Base-by-base conservation (phyloP, 371 early-diverging fungal species). In the Ordospora colligata region DNA sequence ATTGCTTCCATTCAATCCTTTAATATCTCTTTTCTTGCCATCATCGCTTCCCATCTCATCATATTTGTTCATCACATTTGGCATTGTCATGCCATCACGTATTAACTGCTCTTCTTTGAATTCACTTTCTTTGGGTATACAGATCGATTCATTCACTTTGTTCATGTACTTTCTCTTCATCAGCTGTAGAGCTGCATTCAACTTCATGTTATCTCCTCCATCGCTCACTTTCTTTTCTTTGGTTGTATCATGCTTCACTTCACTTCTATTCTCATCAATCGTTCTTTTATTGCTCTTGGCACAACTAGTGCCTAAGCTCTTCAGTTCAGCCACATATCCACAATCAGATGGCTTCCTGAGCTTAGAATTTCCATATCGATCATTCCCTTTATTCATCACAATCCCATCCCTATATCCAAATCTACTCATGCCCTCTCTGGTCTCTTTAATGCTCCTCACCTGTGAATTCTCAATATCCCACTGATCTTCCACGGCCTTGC, bases 101-200 rank as follows among this genome's bases (percentile, higher is more conserved):
- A 17, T 17, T 7, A 17, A 19, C 32, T 53, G 53, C 27, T 27
- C n/a, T 1, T 27, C 53, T 53, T 37, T 17, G 67, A 19, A 23
- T 23, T 27, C 49, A n/a, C 11, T n/a, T n/a, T 11, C 50, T 1
- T 44, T 23, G 12, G 14, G 19, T 37, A 7, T 17, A 12, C 25
- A 50, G 43, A 32, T 44, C 37, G 46, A 46, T 9, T 32, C 67
- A 32, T 50, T 32, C n/a, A 32, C 37, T 11, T n/a, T 47, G 10
- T 47, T 21, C 6, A 50, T 11, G n/a, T 14, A 32, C 44, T 27
- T 46, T 32, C 22, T 47, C 45, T 66, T 66, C 49, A 66, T 10
- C 67, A 42, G 67, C n/a, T 17, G 9, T n/a, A 43, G 43, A 2
- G 67, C 67, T 46, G 44, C 67, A 66, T 66, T 66, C 45, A 66